Evolutionary conservation across 352 stramenopile genomes (phyloP).

Genomic region (Aphanomyces euteiches): DNA sequence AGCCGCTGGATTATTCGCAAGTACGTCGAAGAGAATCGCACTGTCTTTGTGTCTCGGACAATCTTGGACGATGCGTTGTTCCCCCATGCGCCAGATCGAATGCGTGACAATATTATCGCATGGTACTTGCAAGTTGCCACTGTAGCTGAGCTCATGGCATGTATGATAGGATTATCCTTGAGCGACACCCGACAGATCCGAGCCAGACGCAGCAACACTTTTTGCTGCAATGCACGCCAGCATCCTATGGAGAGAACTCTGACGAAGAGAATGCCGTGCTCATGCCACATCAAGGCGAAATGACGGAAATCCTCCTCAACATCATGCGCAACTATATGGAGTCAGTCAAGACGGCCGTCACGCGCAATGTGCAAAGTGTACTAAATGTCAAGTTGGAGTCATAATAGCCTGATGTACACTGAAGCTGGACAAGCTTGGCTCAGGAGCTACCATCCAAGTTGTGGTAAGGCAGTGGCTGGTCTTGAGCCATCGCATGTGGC

Average conservation of each 20-base stretch:
- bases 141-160: background rate
- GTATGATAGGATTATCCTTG: background rate
- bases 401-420: no score
- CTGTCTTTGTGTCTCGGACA: background rate
- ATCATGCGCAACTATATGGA: constrained; percentile 11
- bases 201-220: background rate
- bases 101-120: background rate
- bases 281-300: background rate
- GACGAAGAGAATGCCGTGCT: no score
- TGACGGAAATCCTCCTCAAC: constrained; percentile 9
- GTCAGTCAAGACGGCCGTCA: background rate
- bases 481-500: no score
- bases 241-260: background rate
- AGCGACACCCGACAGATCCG: background rate
- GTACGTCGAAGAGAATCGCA: background rate
- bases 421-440: no score
- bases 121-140: background rate
- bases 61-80: background rate
- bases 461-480: no score
- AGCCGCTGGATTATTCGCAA: background rate
- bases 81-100: background rate
- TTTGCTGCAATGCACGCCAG: background rate
- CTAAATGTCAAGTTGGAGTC: no score
- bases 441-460: no score
- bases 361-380: no score